These are phyloP conservation scores for Alopecurus myosuroides DNA, from an alignment of 176 grass and related monocot genomes.

Conservation along the genomic window DNA sequence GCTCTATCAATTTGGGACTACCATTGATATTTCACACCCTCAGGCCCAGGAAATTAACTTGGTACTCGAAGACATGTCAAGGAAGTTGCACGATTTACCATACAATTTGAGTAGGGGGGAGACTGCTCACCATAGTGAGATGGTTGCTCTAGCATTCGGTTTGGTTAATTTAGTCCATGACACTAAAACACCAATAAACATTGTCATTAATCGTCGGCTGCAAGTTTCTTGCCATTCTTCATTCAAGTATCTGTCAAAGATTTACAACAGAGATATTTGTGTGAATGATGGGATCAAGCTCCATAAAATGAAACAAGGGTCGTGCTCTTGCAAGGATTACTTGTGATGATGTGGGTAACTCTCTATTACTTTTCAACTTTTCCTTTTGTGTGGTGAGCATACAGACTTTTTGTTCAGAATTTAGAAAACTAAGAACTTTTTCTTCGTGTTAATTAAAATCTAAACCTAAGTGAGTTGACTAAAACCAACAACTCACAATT, in stretches of 20 bases:
- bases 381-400: not conserved
- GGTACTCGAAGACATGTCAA: constrained; percentile 18
- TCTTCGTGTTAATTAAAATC: not conserved
- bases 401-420: not conserved
- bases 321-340: constrained; percentile 36
- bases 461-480: not conserved
- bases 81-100: constrained; percentile 6
- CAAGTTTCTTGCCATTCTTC: constrained; percentile 2
- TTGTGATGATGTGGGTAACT: not conserved
- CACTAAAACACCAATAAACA: constrained; percentile 21
- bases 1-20: constrained; percentile 17
- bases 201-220: not conserved
- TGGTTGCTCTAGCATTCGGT: constrained; percentile 25
- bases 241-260: constrained; percentile 19
- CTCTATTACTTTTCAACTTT: not conserved
- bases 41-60: constrained; percentile 14
- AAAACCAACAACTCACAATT: not conserved
- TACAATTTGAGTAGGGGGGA: not conserved
- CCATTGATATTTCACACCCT: not conserved
- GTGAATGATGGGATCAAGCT: constrained; percentile 26
- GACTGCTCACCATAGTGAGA: constrained; percentile 23
- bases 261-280: constrained; percentile 26
- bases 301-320: constrained; percentile 19
- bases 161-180: constrained; percentile 1
- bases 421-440: not conserved